phyloP scores from a whole-genome alignment of 1,284 basidiomycete species.

The Cutaneotrichosporon cyanovorans region DNA sequence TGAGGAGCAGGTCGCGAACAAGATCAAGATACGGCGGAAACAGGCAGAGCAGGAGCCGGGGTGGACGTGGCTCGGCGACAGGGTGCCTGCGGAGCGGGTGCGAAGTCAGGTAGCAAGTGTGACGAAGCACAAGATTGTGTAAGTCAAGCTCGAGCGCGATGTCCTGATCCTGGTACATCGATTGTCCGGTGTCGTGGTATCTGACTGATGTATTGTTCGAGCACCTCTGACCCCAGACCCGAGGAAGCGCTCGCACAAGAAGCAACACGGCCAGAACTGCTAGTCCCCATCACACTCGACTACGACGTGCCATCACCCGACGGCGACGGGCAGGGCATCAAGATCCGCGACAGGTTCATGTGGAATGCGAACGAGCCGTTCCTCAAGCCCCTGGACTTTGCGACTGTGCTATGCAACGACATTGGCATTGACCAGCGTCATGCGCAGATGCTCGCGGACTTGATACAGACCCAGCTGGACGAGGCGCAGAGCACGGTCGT shows the following conservation, averaged over 20 bases:
- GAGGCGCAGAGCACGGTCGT: conserved; percentile 73
- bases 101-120: conserved; percentile 54
- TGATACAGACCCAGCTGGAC: conserved; percentile 83
- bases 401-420: conserved; percentile 77
- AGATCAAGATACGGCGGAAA: conserved; percentile 46
- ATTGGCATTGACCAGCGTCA: conserved; percentile 65
- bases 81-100: conserved; percentile 74
- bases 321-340: conserved; percentile 52
- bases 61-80: conserved; percentile 79
- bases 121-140: conserved; percentile 65
- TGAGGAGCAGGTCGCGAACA: conserved; percentile 4
- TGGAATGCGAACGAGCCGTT: conserved; percentile 78
- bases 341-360: conserved; percentile 90
- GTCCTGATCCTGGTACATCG: no score
- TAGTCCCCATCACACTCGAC: conserved; percentile 89
- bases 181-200: no score
- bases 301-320: conserved; percentile 66
- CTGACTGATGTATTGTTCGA: not conserved
- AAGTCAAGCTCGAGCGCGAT: no score
- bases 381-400: conserved; percentile 76
- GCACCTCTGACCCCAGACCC: conserved; percentile 48
- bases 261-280: conserved; percentile 58
- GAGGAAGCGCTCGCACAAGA: conserved; percentile 60
- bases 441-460: conserved; percentile 68
- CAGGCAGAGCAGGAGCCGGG: conserved; percentile 50